phyloP scores from a whole-genome alignment of 2,329 filamentous ascomycete genomes.

The Venturia pyrina region DNA sequence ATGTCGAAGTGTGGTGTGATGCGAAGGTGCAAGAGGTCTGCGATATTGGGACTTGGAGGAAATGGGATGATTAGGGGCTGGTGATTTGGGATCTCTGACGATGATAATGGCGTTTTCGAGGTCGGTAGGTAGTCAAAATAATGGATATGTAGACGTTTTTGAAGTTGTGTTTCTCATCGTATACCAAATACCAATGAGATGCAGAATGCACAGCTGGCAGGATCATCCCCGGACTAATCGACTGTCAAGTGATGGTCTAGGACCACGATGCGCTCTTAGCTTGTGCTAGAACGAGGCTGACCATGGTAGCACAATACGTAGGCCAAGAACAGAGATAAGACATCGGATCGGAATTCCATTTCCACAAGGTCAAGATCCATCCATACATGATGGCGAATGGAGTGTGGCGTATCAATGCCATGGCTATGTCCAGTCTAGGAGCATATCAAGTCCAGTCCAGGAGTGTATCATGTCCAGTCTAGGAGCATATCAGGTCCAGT shows the following conservation, averaged over 20 bases:
- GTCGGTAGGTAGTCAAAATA: no score
- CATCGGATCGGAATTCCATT: neutral
- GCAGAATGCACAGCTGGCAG: neutral
- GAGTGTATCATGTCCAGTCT: neutral
- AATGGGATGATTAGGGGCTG: constrained; percentile 3
- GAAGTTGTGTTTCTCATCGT: neutral
- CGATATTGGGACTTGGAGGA: constrained; percentile 10
- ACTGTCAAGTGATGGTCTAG: neutral
- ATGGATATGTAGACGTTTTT: neutral
- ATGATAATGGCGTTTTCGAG: neutral
- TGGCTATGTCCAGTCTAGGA: no score
- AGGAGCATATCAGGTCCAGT: no score
- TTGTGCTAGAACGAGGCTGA: neutral
- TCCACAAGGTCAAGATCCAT: no score
- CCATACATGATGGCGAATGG: no score
- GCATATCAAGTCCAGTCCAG: no score
- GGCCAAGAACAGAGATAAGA: constrained; percentile 1
- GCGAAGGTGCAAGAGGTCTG: constrained; percentile 19
- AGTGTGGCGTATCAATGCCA: no score
- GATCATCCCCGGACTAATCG: neutral
- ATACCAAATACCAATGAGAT: no score
- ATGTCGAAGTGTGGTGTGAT: constrained; percentile 38
- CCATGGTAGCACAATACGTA: neutral
- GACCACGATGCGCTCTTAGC: neutral
- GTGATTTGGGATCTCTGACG: no score